Evolutionary conservation across 805 yeast genomes (phyloP), one percentile per base, ranked within the genome.

Genomic region (Jamesozyma gamospora): DNA sequence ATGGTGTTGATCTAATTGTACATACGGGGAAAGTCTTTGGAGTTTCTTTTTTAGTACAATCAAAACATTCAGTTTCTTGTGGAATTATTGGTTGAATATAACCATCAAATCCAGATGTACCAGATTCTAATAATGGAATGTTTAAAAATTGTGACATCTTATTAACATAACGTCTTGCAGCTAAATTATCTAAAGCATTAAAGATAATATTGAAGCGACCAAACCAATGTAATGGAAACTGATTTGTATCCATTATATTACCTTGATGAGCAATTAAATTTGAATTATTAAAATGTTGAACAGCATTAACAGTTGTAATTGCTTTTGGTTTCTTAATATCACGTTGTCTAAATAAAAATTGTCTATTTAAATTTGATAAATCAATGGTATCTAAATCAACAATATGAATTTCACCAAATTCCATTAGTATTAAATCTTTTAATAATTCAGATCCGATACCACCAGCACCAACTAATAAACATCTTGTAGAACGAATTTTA

Each of bases 331-430:
- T 75, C 55, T 87, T 88, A 48, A 92, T 88, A 58, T 92, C 97
- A 51, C 82, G 80, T 37, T 82, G 82, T 31, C 95, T 72, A 60
- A 92, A 92, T 39, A 92, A 65, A 53, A 92, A 92, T 60, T 92
- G 99, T 41, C 99, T 72, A 58, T 92, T 92, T 57, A 92, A 69
- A 59, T 92, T 92, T 40, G 94, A 82, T 26, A 92, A 66, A 47
- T 94, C 96, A 50, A 92, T 85, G 0, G 97, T 92, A 56, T 92
- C 99, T 41, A 92, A 69, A 63, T 92, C 99, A n/a, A 88, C 88
- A 25, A 88, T 72, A 55, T 86, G 94, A 41, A 88, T 79, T 52
- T 84, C 94, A 3, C 92, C 92, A 48, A 80, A 81, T 7, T 92
- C 88, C 58, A 83, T 69, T 46, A 86, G 62, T 4, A 84, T 75